Conservation (phyloP, 768 basidiomycete genomes). For the Tricholoma sp. region DNA sequence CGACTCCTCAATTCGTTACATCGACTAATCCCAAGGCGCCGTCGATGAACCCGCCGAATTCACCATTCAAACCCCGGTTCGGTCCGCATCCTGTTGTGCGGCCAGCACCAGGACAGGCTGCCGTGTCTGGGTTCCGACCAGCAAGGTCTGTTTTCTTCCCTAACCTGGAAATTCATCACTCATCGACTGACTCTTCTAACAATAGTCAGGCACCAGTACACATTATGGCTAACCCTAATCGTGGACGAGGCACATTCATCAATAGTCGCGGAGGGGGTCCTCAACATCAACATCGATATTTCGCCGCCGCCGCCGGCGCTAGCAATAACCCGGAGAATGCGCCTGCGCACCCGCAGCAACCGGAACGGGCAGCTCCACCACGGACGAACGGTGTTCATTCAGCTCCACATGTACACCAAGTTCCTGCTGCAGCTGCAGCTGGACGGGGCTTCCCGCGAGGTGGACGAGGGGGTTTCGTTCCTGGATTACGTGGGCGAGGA, state of each 20-base stretch:
- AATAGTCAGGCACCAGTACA: slow-evolving; percentile 40
- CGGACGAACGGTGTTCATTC: slow-evolving; percentile 13
- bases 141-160: slow-evolving; percentile 29
- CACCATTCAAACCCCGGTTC: slow-evolving; percentile 61
- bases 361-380: slow-evolving; percentile 1
- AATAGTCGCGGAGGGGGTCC: slow-evolving; percentile 33
- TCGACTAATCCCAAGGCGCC: slow-evolving; percentile 61
- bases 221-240: slow-evolving; percentile 77
- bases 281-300: slow-evolving; percentile 7
- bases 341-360: slow-evolving; percentile 6
- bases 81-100: slow-evolving; percentile 63
- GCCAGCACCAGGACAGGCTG: slow-evolving; percentile 45
- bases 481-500: slow-evolving; percentile 27
- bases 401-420: not conserved
- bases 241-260: slow-evolving; percentile 32
- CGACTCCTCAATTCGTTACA: slow-evolving; percentile 77
- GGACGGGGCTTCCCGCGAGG: slow-evolving; percentile 24
- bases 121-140: slow-evolving; percentile 63
- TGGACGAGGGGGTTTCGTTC: slow-evolving; percentile 23
- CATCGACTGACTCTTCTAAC: not conserved
- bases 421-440: slow-evolving; percentile 8
- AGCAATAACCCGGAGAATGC: slow-evolving; percentile 1
- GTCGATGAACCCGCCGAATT: slow-evolving; percentile 36
- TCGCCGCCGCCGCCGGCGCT: not conserved
- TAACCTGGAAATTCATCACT: slow-evolving; percentile 1